phyloP scores from a whole-genome alignment of 2,329 filamentous ascomycete species.

The Aureobasidium zeae region DNA sequence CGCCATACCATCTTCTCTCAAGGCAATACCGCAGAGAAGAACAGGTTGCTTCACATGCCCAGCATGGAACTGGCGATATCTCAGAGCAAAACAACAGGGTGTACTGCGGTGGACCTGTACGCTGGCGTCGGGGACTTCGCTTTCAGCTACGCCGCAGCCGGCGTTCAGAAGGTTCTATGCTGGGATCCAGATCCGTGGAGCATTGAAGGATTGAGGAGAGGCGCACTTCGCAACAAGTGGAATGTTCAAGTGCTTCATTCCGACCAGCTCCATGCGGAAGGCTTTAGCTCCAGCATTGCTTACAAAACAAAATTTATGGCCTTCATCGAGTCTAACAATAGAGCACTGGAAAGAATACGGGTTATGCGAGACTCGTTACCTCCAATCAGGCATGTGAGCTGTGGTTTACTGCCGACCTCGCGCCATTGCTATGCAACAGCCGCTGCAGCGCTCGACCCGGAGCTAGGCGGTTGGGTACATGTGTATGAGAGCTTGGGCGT shows the following conservation, averaged over 20 bases:
- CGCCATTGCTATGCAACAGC: conserved; percentile 41
- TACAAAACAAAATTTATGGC: conserved; percentile 27
- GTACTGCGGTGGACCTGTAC: conserved; percentile 63
- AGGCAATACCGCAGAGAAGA: conserved; percentile 84
- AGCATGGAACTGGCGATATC: conserved; percentile 21
- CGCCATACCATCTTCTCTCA: conserved; percentile 89
- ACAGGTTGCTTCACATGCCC: conserved; percentile 52
- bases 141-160: conserved; percentile 68
- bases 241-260: conserved; percentile 9
- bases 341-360: conserved; percentile 25
- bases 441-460: conserved; percentile 37
- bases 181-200: conserved; percentile 72
- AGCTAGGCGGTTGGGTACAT: conserved; percentile 47
- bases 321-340: conserved; percentile 34
- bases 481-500: conserved; percentile 51
- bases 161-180: conserved; percentile 60
- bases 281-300: background rate
- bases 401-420: conserved; percentile 49
- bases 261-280: background rate
- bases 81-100: conserved; percentile 16
- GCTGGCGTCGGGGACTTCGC: conserved; percentile 91
- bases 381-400: conserved; percentile 48
- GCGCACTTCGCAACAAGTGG: conserved; percentile 36
- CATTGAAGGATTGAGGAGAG: conserved; percentile 36
- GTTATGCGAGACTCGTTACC: conserved; percentile 22